These are phyloP conservation scores for Volutella citrinella DNA, from an alignment of 2,329 filamentous ascomycete genomes.

Conservation along the genomic window DNA sequence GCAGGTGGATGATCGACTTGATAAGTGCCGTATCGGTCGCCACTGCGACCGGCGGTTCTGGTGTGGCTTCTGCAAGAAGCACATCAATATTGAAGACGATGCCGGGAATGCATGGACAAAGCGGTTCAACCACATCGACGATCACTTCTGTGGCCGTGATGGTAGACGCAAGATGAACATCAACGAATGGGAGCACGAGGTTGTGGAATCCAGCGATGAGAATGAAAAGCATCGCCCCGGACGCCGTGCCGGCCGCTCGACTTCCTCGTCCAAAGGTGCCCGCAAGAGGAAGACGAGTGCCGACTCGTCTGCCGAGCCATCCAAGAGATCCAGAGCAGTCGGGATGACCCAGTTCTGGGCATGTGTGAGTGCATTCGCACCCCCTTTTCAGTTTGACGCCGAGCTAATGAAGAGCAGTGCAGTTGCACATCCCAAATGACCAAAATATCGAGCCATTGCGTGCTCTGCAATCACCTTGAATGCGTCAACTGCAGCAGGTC, in stretches of 20 bases:
- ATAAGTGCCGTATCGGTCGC: conserved; percentile 58
- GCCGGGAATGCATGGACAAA: conserved; percentile 51
- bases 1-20: conserved; percentile 41
- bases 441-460: too few relatives aligned
- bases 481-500: too few relatives aligned
- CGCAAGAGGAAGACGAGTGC: too few relatives aligned
- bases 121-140: conserved; percentile 70
- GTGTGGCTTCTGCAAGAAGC: conserved; percentile 76
- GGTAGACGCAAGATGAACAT: conserved; percentile 40
- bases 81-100: conserved; percentile 46
- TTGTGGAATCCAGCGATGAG: conserved; percentile 7
- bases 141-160: conserved; percentile 60
- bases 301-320: too few relatives aligned
- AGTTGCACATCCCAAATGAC: too few relatives aligned
- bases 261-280: conserved; percentile 5
- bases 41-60: conserved; percentile 69
- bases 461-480: too few relatives aligned
- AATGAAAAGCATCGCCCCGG: background rate
- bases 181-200: conserved; percentile 51
- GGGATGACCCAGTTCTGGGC: too few relatives aligned
- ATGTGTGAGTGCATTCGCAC: too few relatives aligned
- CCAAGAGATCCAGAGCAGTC: too few relatives aligned
- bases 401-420: too few relatives aligned
- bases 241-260: conserved; percentile 1
- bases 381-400: too few relatives aligned